phyloP scores from a whole-genome alignment of 2,329 filamentous ascomycete species.

The Aspergillus sp. region DNA sequence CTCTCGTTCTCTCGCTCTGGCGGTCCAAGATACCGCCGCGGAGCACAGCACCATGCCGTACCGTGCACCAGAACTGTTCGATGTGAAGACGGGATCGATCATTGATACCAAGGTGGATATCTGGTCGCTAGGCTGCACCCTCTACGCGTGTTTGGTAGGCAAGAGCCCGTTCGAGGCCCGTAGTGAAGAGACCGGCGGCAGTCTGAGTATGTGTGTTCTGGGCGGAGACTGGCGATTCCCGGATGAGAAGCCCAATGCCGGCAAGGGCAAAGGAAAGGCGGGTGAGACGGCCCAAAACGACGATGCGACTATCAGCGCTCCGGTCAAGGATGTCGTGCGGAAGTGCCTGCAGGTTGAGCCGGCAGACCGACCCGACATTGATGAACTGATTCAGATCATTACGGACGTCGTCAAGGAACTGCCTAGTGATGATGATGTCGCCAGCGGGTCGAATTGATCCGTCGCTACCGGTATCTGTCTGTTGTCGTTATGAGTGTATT shows the following conservation, averaged over 20 bases:
- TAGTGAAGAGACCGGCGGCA: constrained; percentile 93
- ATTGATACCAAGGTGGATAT: constrained; percentile 98
- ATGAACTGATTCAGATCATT: constrained; percentile 77
- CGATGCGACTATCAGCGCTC: constrained; percentile 67
- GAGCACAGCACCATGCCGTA: constrained; percentile 99
- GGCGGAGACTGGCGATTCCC: constrained; percentile 97
- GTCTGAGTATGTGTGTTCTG: constrained; percentile 84
- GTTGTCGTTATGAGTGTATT: neutral
- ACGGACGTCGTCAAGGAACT: constrained; percentile 66
- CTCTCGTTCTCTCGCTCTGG: constrained; percentile 82
- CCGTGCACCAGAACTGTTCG: constrained; percentile 94
- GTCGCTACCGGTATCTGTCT: neutral
- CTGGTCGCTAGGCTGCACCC: constrained; percentile 95
- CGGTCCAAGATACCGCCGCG: constrained; percentile 89
- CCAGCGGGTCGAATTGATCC: constrained; percentile 21
- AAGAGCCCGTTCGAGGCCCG: constrained; percentile 97
- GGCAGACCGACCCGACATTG: constrained; percentile 79
- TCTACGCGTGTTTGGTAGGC: constrained; percentile 93
- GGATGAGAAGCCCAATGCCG: constrained; percentile 68
- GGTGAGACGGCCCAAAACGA: constrained; percentile 31
- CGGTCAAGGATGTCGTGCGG: constrained; percentile 82
- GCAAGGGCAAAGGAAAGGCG: constrained; percentile 56
- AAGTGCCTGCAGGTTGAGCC: constrained; percentile 85
- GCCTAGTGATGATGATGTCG: constrained; percentile 57
- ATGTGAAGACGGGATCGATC: constrained; percentile 87